phyloP scores from a whole-genome alignment of 169 alveolate genomes.

The Hepatocystis sp. region DNA sequence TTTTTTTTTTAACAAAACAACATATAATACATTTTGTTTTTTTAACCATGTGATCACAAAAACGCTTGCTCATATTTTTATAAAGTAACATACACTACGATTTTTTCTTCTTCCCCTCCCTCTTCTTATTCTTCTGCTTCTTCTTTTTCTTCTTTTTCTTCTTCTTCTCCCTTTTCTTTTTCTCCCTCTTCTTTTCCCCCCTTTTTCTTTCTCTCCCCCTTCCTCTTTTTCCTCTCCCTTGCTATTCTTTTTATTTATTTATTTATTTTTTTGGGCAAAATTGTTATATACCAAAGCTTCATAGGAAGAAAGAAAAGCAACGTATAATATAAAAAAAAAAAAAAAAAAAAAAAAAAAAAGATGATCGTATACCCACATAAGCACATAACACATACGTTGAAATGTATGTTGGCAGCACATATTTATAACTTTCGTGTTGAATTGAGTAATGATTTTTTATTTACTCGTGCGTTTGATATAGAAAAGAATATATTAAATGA shows the following conservation, averaged over 20 bases:
- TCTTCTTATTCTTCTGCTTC: no score
- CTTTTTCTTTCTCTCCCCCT: not conserved
- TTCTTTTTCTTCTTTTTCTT: not conserved
- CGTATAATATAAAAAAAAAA: not conserved
- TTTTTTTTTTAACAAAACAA: no score
- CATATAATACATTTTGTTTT: no score
- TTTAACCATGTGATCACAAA: no score
- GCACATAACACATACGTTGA: constrained; percentile 24
- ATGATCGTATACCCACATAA: constrained; percentile 67
- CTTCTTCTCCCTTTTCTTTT: not conserved
- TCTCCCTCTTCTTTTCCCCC: not conserved
- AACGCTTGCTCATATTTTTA: no score
- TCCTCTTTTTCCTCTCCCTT: not conserved
- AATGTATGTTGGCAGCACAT: constrained; percentile 73
- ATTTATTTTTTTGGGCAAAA: constrained; percentile 1
- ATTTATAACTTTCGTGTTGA: constrained; percentile 48
- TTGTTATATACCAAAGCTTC: not conserved
- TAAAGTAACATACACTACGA: no score
- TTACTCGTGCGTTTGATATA: constrained; percentile 25
- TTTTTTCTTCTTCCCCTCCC: no score
- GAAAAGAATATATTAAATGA: constrained; percentile 21
- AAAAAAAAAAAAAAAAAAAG: not conserved
- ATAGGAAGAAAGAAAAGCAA: not conserved
- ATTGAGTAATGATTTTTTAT: constrained; percentile 51
- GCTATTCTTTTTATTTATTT: not conserved